Percentiles rank a stretch among this genome's conserved stretches.
These are phyloP conservation scores for Piper betle DNA, from an alignment of 164 flowering plant species.

Conservation along the genomic window DNA sequence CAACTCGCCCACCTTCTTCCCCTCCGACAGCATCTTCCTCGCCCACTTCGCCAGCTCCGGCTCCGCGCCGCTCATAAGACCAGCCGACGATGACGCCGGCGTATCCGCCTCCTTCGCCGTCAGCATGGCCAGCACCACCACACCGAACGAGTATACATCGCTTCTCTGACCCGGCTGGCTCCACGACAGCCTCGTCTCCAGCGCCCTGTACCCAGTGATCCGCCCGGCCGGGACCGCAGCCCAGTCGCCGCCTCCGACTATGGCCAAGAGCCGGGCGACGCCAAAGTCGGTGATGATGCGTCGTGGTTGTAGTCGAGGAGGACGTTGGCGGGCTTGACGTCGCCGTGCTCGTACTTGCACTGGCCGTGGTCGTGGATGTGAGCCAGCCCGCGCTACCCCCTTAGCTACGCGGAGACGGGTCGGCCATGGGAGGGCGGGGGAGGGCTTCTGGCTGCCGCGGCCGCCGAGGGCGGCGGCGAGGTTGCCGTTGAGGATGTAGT, in stretches of 20 bases:
- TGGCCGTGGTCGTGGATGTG: constrained; percentile 89
- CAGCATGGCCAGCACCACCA: constrained; percentile 62
- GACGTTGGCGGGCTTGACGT: constrained; percentile 85
- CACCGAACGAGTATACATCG: constrained; percentile 89
- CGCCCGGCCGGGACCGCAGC: constrained; percentile 31
- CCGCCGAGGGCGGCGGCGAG: constrained; percentile 74
- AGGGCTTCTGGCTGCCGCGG: constrained; percentile 41
- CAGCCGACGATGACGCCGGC: constrained; percentile 34
- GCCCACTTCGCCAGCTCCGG: constrained; percentile 79
- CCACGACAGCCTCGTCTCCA: constrained; percentile 54
- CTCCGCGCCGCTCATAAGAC: constrained; percentile 31
- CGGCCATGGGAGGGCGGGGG: constrained; percentile 57
- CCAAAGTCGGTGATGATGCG: constrained; percentile 82
- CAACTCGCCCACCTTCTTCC: constrained; percentile 63
- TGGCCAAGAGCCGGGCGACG: constrained; percentile 52
- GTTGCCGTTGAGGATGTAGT: constrained; percentile 86
- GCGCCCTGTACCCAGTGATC: constrained; percentile 51
- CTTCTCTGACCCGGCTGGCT: constrained; percentile 66
- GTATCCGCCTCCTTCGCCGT: constrained; percentile 75
- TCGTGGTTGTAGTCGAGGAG: constrained; percentile 66
- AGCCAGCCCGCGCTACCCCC: constrained; percentile 74
- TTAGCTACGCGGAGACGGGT: constrained; percentile 56
- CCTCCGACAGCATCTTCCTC: constrained; percentile 64
- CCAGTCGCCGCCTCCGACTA: constrained; percentile 34
- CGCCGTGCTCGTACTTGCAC: constrained; percentile 78